phyloP scores from a whole-genome alignment of 2,329 filamentous ascomycete genomes.

The Arthrinium phaeospermum region DNA sequence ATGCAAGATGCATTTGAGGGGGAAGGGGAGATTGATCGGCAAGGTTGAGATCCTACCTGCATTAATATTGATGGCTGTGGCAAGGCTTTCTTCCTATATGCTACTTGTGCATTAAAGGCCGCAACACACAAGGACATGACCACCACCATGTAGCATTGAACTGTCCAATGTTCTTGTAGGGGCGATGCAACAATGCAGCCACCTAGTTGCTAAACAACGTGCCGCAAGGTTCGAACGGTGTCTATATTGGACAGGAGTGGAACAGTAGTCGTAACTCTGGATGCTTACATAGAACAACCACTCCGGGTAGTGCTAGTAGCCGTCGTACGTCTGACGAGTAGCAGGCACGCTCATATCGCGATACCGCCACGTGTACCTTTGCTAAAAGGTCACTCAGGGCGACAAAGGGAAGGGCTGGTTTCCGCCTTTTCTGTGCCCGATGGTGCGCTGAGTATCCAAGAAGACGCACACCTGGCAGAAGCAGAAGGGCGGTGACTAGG shows the following conservation, averaged over 20 bases:
- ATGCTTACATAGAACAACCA: background rate
- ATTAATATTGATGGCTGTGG: background rate
- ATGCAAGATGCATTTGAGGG: background rate
- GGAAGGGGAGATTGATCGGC: background rate
- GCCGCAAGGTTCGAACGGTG: background rate
- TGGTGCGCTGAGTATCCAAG: background rate
- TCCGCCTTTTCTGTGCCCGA: background rate
- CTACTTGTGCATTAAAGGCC: background rate
- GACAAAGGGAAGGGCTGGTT: background rate
- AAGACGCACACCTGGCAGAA: background rate
- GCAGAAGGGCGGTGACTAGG: conserved; percentile 16
- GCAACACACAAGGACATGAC: background rate
- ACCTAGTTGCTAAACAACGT: too few species aligned
- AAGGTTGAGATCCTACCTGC: background rate
- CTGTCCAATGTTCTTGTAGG: background rate
- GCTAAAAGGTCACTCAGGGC: background rate
- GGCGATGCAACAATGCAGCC: background rate
- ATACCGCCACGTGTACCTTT: conserved; percentile 9
- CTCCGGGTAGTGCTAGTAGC: background rate
- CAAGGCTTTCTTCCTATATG: background rate
- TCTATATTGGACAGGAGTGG: background rate
- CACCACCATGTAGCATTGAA: background rate
- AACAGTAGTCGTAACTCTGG: background rate
- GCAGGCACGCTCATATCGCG: background rate
- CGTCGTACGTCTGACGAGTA: background rate